These are phyloP conservation scores for Rauvolfia tetraphylla DNA, from an alignment of 257 asterid species.

Conservation along the genomic window DNA sequence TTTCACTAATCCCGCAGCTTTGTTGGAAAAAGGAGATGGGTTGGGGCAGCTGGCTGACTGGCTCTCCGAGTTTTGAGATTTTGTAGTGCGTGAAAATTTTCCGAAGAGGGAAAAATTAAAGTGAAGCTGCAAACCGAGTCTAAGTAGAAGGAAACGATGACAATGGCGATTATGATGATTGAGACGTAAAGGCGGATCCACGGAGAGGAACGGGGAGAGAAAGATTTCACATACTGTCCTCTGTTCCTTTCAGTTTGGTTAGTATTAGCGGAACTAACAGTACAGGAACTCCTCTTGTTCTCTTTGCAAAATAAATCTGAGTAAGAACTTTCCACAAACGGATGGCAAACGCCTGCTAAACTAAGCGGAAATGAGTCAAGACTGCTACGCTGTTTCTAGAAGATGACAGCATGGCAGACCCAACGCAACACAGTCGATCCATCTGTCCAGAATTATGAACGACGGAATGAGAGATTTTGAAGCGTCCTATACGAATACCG, in stretches of 20 bases:
- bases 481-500: not conserved
- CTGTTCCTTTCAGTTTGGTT: not conserved
- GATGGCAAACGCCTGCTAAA: not conserved
- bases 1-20: not conserved
- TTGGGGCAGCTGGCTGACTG: constrained; percentile 8
- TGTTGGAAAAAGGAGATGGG: not conserved
- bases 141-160: not conserved
- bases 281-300: too few species aligned
- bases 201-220: not conserved
- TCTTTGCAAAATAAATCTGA: not conserved
- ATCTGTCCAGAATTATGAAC: not conserved
- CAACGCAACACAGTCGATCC: not conserved
- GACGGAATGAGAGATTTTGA: not conserved
- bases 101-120: not conserved
- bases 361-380: not conserved
- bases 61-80: not conserved
- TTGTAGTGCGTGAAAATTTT: not conserved
- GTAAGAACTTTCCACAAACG: not conserved
- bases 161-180: not conserved
- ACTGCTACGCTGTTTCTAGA: not conserved
- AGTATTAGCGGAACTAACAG: too few species aligned
- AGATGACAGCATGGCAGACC: not conserved
- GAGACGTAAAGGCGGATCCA: not conserved
- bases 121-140: not conserved
- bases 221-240: not conserved